Conservation (phyloP, 2,329 filamentous ascomycete genomes). For the Leptosphaerulina australis region DNA sequence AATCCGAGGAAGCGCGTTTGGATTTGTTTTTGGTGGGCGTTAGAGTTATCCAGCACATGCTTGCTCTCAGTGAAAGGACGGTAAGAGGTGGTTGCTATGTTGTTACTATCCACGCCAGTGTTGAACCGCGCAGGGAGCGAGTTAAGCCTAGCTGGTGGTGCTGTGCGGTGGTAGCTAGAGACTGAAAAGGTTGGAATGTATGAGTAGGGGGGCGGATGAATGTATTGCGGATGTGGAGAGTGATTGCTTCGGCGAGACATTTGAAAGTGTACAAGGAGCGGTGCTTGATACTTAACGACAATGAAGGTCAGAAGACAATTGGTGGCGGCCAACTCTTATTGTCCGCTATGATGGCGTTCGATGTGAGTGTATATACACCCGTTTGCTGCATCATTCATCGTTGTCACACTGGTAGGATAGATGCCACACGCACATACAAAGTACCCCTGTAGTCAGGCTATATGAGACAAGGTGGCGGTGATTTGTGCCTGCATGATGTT, state of each 20-base stretch:
- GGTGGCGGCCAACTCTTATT: slow-evolving; percentile 15
- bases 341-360: slow-evolving; percentile 21
- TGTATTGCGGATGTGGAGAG: slow-evolving; percentile 22
- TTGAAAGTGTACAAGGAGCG: slow-evolving; percentile 19
- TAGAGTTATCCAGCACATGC: slow-evolving; percentile 45
- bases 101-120: slow-evolving; percentile 19
- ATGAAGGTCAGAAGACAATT: slow-evolving; percentile 18
- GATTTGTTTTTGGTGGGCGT: slow-evolving; percentile 32
- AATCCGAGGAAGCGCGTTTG: slow-evolving; percentile 12
- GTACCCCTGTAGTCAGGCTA: slow-evolving; percentile 14
- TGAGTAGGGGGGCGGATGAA: slow-evolving; percentile 28
- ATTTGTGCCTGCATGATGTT: slow-evolving; percentile 38
- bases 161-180: slow-evolving; percentile 30
- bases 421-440: slow-evolving; percentile 7
- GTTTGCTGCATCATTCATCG: slow-evolving; percentile 27
- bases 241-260: slow-evolving; percentile 30
- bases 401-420: slow-evolving; percentile 20
- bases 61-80: not conserved
- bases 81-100: not conserved
- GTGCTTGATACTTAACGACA: slow-evolving; percentile 24
- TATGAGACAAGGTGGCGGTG: slow-evolving; percentile 33
- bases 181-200: slow-evolving; percentile 28
- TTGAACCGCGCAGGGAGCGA: slow-evolving; percentile 30
- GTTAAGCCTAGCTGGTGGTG: slow-evolving; percentile 29
- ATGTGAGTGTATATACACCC: slow-evolving; percentile 24